Base-by-base conservation (phyloP, 164 flowering plant species). In the grape (Vitis vinifera) region DNA sequence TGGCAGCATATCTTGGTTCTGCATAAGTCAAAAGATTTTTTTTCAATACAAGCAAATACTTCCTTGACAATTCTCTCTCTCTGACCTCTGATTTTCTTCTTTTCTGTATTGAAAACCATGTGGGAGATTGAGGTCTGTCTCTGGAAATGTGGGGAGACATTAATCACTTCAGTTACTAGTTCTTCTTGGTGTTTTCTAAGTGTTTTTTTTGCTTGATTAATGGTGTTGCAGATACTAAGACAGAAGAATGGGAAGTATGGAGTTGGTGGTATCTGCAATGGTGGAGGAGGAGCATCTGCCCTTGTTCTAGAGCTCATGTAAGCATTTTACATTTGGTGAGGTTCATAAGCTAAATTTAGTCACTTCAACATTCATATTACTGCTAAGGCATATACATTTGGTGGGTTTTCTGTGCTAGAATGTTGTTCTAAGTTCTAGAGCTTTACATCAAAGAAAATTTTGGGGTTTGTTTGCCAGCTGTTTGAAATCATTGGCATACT, bases 201-300 rank as follows among this genome's bases (percentile, higher is more conserved):
- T 30, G 37, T 67, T 53, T 9, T 9, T 29, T 15, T 14, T 14
- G 10, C 48, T 17, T 17, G 19, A 29, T 47, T 57, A 52, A 48
- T 70, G 69, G 44, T 67, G 29, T 77, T 71, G 56, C 79, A 91
- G 94, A 89, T 91, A 48, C 74, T 91, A 72, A 90, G 86, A 71
- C 86, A 87, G 16, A 88, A 76, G 66, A 83, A 78, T 31, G 97
- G 88, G 49, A 91, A 76, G 73, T 86, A 82, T 70, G 97, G 97
- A 16, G 88, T 88, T 49, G 89, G 75, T 67, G 87, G 83, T 49
- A 78, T 89, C 50, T 91, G 97, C 80, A 91, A 91, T 73, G 97
- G 97, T 2, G 97, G 97, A 65, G 97, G 94, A 63, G 97, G 94
- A 44, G 97, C 97, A 70, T 91, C 94, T 64, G 88, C 97, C 7